Base-by-base conservation (phyloP, 495 filamentous ascomycete genomes). In the Cladorrhinum samala region DNA sequence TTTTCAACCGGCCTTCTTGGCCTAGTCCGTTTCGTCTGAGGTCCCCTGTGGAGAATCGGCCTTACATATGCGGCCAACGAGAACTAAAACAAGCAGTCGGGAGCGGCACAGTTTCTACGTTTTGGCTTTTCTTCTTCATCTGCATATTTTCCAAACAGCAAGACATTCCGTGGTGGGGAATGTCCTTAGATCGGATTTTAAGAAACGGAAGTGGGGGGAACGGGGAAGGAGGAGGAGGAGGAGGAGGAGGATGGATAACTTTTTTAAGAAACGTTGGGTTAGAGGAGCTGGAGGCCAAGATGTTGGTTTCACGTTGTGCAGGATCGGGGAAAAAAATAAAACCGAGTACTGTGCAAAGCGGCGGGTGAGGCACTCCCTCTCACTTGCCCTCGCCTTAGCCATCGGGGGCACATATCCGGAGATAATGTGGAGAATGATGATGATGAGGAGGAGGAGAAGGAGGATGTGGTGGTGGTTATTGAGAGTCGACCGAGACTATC, bases 41-140 rank as follows among this genome's bases (percentile, higher is more conserved):
- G n/a, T n/a, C n/a, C n/a, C n/a, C n/a, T n/a, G n/a, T n/a, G n/a
- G n/a, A n/a, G n/a, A n/a, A n/a, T n/a, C n/a, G n/a, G n/a, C n/a
- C n/a, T n/a, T n/a, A n/a, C n/a, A n/a, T n/a, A n/a, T n/a, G n/a
- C n/a, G n/a, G n/a, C n/a, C n/a, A n/a, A n/a, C n/a, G n/a, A n/a
- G n/a, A n/a, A 47, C 48, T 51, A 52, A 47, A 56, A 37, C 43
- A 43, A 19, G 24, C 48, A 48, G 54, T 39, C 49, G 42, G 24
- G 48, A 36, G 47, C 21, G 54, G 54, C 54, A 50, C 49, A 48
- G 42, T n/a, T 16, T 14, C n/a, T n/a, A n/a, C n/a, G n/a, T n/a
- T n/a, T n/a, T n/a, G n/a, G n/a, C n/a, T n/a, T n/a, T n/a, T n/a
- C n/a, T n/a, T n/a, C n/a, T n/a, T n/a, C n/a, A n/a, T n/a, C n/a